Base-by-base conservation (phyloP, 371 early-diverging fungal genomes). In the Polyrhizophydium stewartii region DNA sequence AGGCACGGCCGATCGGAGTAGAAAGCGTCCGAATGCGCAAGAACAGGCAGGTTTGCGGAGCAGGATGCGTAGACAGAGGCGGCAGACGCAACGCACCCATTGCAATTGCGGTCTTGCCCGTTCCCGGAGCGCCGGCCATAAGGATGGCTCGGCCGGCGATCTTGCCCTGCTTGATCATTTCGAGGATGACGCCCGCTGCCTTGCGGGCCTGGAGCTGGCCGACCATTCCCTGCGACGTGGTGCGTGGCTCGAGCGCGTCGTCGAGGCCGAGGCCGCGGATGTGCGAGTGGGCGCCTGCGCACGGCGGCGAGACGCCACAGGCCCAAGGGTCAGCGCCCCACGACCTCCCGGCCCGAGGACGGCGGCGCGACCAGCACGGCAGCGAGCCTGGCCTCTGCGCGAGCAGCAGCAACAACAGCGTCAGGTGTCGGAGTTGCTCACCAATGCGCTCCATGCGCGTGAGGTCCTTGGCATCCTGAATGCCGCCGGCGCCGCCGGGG, bases 181-280 rank as follows among this genome's bases (percentile, higher is more conserved):
- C 75, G 55, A 77, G 67, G 57, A 87, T 75, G 22, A 84, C 73
- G 76, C 92, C 94, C 85, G 96, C 94, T 12, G 98, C 97, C 69
- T 92, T 93, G 66, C 98, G 90, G 31, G 98, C 97, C 72, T 90
- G 85, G 22, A 89, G 68, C 75, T 98, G 97, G 21, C 99, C 99
- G 40, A 99, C 97, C 94, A 99, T 93, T 53, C 98, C 98, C 75
- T 96, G 93, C n/a, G 92, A 88, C 1, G 87, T 74, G 6, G 69
- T 60, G 38, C 90, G 84, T 21, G 94, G 90, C 66, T 96, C 93
- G 62, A 96, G 81, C 25, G 89, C 88, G 71, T 96, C 96, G 64
- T 95, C 92, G 47, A 82, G 59, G 19, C 86, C 87, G 33, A 87
- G 74, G 7, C 85, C 84, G 38, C 74, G 68, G 56, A 87, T 85